A percentile compares a stretch with the other conserved stretches of the same genome.
phyloP scores from a whole-genome alignment of 345 rosid species.

The Arabis alpina region DNA sequence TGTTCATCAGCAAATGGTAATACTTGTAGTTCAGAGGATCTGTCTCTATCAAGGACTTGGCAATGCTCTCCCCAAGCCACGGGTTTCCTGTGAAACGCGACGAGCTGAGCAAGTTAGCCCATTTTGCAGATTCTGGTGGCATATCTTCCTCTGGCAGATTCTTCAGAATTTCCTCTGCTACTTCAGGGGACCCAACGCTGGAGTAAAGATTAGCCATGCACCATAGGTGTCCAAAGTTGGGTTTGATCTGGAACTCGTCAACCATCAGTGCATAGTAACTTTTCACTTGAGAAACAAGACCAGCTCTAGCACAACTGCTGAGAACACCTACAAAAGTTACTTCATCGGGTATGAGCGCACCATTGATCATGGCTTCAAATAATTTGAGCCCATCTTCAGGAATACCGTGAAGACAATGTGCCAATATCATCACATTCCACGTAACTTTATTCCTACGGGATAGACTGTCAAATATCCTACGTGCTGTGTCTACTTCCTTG shows the following conservation, averaged over 20 bases:
- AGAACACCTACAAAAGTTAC: constrained; percentile 65
- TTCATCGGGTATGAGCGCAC: constrained; percentile 50
- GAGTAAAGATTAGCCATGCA: constrained; percentile 76
- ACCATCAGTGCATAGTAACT: constrained; percentile 58
- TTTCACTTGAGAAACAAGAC: constrained; percentile 53
- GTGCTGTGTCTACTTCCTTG: constrained; percentile 57
- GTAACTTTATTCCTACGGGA: constrained; percentile 52
- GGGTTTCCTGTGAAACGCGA: constrained; percentile 57
- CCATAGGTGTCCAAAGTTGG: constrained; percentile 79
- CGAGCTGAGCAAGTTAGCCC: constrained; percentile 59
- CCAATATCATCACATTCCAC: constrained; percentile 84
- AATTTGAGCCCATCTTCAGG: constrained; percentile 62
- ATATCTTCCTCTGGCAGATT: constrained; percentile 44
- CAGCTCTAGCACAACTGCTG: constrained; percentile 66
- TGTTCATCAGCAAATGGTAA: constrained; percentile 60
- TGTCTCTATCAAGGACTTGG: constrained; percentile 51
- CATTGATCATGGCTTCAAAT: constrained; percentile 48
- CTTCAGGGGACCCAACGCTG: constrained; percentile 44
- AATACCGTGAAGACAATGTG: constrained; percentile 73
- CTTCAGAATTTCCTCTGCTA: constrained; percentile 59
- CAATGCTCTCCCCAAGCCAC: constrained; percentile 56
- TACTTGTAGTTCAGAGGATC: constrained; percentile 62
- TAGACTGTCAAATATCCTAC: constrained; percentile 53
- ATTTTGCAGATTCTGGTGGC: constrained; percentile 51
- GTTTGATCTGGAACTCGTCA: constrained; percentile 52